Base-by-base conservation (phyloP, 805 yeast genomes). In the Tetrapisispora taiwanensis region DNA sequence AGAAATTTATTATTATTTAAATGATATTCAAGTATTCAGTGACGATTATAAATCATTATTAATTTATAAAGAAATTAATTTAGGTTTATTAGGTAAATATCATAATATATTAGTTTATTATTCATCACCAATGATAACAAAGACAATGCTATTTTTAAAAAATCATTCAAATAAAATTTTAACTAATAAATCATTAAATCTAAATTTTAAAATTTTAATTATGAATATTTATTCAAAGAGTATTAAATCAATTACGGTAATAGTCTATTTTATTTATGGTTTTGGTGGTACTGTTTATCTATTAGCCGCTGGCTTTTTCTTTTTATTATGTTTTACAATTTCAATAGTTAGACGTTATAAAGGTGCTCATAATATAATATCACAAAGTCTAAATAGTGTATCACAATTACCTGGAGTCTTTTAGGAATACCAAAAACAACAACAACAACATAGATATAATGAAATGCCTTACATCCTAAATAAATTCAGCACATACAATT, bases 31-130 rank as follows among this genome's bases (percentile, higher is more conserved):
- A 18, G 50, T 58, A 3, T 45, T 59, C 18, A 48, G 50, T 44
- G 70, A 68, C 39, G 68, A 68, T 46, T 48, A 49, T 20, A 44
- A 41, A 20, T 41, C 52, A 12, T 19, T 51, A 19, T n/a, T 51
- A 14, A 46, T 52, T 5, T 50, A 45, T 33, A 40, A 38, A 17
- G 46, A 49, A n/a, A 41, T 46, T 15, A 43, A 47, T 8, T 24
- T 50, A 31, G 56, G 59, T 9, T 44, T 61, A 31, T 33, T 62
- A 40, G 58, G 58, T 30, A 61, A 57, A 46, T 62, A 60, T 36
- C 66, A 62, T 47, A 62, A 61, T 41, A 52, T 60, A 5, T 42
- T 61, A 5, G 52, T 59, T 3, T 60, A 48, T 47, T 54, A 59
- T 36, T 46, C 59, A 7, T 47, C 52, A n/a, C 58, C 60, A 5